A percentile compares a stretch with the other conserved stretches of the same genome.
Evolutionary conservation across 2,329 filamentous ascomycete species (phyloP).

Genomic region (Aspergillus flavus): DNA sequence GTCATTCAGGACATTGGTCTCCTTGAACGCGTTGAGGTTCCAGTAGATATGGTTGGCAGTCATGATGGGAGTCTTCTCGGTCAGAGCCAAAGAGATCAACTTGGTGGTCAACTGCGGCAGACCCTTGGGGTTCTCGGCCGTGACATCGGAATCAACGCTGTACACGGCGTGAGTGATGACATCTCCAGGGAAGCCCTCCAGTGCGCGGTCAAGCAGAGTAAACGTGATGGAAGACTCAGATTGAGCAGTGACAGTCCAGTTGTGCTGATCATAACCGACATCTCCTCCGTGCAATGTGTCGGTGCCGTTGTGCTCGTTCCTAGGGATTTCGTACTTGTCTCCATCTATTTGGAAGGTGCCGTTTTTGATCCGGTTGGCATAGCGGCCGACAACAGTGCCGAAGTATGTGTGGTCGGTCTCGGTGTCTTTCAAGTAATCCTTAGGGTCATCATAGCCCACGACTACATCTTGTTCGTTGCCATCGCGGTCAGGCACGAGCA

Average conservation of each 20-base stretch:
- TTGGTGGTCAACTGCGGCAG: slow-evolving; percentile 48
- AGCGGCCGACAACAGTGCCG: slow-evolving; percentile 53
- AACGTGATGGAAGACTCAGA: slow-evolving; percentile 49
- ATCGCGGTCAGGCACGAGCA: slow-evolving; percentile 54
- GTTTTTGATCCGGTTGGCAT: slow-evolving; percentile 60
- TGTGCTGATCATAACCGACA: slow-evolving; percentile 51
- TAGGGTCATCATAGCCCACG: slow-evolving; percentile 53
- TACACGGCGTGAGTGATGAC: slow-evolving; percentile 51
- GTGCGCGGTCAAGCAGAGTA: slow-evolving; percentile 46
- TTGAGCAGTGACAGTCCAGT: slow-evolving; percentile 52
- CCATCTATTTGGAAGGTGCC: slow-evolving; percentile 57
- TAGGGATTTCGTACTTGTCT: slow-evolving; percentile 50
- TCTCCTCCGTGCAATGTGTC: slow-evolving; percentile 57
- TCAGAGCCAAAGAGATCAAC: slow-evolving; percentile 48
- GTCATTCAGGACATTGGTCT: slow-evolving; percentile 45
- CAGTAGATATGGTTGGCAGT: slow-evolving; percentile 55
- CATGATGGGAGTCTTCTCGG: slow-evolving; percentile 54
- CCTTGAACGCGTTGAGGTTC: slow-evolving; percentile 54
- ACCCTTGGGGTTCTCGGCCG: slow-evolving; percentile 42
- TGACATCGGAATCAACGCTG: slow-evolving; percentile 43
- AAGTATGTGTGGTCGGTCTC: slow-evolving; percentile 52
- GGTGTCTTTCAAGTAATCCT: slow-evolving; percentile 48
- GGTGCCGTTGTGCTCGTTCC: slow-evolving; percentile 54
- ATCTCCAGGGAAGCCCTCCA: slow-evolving; percentile 50
- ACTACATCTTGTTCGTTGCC: slow-evolving; percentile 53